Evolutionary conservation across 257 asterid genomes (phyloP), one percentile per base, ranked within the genome.

Genomic region (Lavandula angustifolia): DNA sequence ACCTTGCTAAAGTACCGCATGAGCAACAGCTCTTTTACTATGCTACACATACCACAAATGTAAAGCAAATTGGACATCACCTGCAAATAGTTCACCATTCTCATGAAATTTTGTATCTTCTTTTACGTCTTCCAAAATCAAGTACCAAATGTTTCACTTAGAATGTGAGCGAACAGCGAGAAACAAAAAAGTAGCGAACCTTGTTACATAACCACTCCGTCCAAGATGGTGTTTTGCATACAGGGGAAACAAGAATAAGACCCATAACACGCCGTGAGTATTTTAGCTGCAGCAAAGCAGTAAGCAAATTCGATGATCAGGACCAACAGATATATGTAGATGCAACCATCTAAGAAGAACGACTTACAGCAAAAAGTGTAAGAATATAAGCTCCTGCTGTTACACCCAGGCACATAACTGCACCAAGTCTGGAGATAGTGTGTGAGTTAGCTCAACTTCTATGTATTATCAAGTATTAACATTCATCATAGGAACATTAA

Each of bases 1-100:
- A 87, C 99, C 96, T 90, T 94, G 87, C 99, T 90, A 79, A 94
- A 94, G 82, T 82, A 94, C 68, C 99, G 95, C 84, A 83, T 73
- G 67, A 94, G 91, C 82, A 94, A 69, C 58, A 90, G 75, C 77
- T 94, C 97, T 80, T 90, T 86, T 54, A 83, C 89, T 75, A 94
- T 51, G 40, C 89, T 75, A 71, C 99, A 87, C 94, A 82, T 87
- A 55, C 99, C 99, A 62, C 97, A 87, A 54, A 83, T 80, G 78
- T 94, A 87, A 16, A 94, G 95, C 64, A 94, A 76, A 78, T 90
- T 94, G 66, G 99, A 84, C 92, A 90, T 73, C 68, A 90, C 91
- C 99, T 94, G 89, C 76, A 66, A 71, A 71, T 59, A 64, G 55
- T 68, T 59, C 35, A 60, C 47, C 58, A 56, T 29, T n/a, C 44